Evolutionary conservation across 2,329 filamentous ascomycete species (phyloP), one percentile per base, ranked within the genome.

Genomic region (Orbilia ellipsospora): DNA sequence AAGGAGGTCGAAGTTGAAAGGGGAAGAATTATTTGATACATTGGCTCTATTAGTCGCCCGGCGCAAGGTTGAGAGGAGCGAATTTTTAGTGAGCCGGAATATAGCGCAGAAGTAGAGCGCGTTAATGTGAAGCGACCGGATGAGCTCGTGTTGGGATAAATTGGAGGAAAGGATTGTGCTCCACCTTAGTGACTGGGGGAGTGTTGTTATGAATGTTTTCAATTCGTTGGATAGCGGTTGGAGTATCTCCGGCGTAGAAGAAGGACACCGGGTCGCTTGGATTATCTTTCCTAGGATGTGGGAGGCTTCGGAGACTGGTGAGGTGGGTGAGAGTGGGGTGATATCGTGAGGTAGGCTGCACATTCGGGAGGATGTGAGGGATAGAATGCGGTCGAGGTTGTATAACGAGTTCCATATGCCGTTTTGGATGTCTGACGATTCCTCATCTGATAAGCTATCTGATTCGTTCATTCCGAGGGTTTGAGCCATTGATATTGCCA

Each of bases 401-500:
- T 73, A 73, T 3, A 73, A 56, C 15, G 69, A 62, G 31, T 73
- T 73, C 69, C 69, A 73, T 36, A 73, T 62, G 15, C 69, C 69
- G n/a, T 54, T 15, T 16, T 66, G 44, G 3, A 73, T 57, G 42
- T 73, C 69, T 4, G 28, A 26, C 2, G 45, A 36, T 20, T 26
- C 50, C 18, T 54, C 50, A 0, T 42, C 51, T 3, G 48, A 50
- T 1, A 31, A n/a, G 44, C 50, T 55, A 2, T 60, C 57, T n/a
- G 48, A 13, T n/a, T 73, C 69, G 15, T 73, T 63, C 12, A 73
- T 55, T 23, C 69, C 69, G 16, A 73, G 56, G 12, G 69, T 66
- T 61, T 73, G 69, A 2, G 69, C 69, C 69, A 73, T 73, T 6
- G 69, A 73, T 31, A 73, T 73, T 31, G 69, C 69, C 54, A 73